Conservation (phyloP, 768 basidiomycete genomes). For the Strobilomyces echinocephalus region DNA sequence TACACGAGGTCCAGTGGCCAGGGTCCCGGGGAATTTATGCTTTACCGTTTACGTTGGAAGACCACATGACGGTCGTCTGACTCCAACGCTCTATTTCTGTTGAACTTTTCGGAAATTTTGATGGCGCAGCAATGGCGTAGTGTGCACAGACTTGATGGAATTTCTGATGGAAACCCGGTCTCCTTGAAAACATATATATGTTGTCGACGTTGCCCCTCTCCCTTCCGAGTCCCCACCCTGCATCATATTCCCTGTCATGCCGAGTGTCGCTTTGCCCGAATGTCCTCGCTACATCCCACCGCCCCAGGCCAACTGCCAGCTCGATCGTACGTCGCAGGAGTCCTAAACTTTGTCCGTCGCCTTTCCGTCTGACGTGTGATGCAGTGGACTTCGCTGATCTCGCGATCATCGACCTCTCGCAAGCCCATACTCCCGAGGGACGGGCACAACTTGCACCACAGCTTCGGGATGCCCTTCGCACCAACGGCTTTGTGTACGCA, state of each 20-base stretch:
- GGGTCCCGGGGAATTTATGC: too few relatives aligned
- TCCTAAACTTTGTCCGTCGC: neutral
- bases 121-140: too few relatives aligned
- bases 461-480: constrained; percentile 43
- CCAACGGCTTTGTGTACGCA: constrained; percentile 38
- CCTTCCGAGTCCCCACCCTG: too few relatives aligned
- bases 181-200: too few relatives aligned
- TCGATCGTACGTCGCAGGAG: constrained; percentile 27
- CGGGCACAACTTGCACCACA: constrained; percentile 37
- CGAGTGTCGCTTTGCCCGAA: constrained; percentile 27
- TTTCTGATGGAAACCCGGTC: too few relatives aligned
- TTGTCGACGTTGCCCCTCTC: too few relatives aligned
- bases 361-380: constrained; percentile 20
- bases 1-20: too few relatives aligned
- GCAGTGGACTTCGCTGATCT: constrained; percentile 48
- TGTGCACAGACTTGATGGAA: too few relatives aligned
- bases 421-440: constrained; percentile 37
- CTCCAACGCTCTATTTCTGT: too few relatives aligned
- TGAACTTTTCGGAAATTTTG: too few relatives aligned
- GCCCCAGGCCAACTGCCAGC: constrained; percentile 22
- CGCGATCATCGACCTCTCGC: constrained; percentile 47
- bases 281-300: constrained; percentile 34
- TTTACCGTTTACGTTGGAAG: too few relatives aligned
- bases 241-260: constrained; percentile 24
- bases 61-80: too few relatives aligned